Evolutionary conservation across 2,329 filamentous ascomycete species (phyloP), one percentile per base, ranked within the genome.

Genomic region (Colletotrichum chrysophilum): DNA sequence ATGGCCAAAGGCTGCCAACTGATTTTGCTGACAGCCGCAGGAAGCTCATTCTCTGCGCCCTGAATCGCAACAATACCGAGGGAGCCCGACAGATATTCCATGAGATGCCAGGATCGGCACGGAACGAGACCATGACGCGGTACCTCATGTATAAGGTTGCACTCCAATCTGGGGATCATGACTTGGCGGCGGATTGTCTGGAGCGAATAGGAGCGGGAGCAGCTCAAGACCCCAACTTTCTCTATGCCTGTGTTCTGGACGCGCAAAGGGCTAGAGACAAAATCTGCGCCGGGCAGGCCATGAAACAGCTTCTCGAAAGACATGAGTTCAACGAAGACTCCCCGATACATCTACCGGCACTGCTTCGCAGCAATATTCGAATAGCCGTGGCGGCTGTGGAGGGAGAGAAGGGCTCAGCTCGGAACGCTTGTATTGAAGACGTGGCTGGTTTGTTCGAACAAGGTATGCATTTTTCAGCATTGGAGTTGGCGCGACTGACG

Each of bases 161-260:
- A 1, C 83, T 97, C 3, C 87, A 90, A 62, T 87, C 85, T 21
- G 87, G 87, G 74, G 90, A 96, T 78, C 81, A 84, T 48, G 88
- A 91, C 1, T 81, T 89, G 81, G 93, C 93, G n/a, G 83, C 87
- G 24, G 88, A 92, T 61, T 95, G 93, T 80, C 88, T 98, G 4
- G 86, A 91, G 30, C 82, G 85, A 3, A 85, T 98, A 30, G 89
- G 88, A 71, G 87, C 87, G n/a, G 82, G 86, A 8, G 86, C 88
- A 0, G 82, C 86, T 1, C 88, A 89, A 26, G 89, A 93, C 38
- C 86, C 88, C 24, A 91, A 92, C 16, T 90, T 95, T 58, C 87
- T 98, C 1, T 95, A 96, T 78, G 94, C 95, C 2, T 98, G 96
- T 79, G 91, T 95, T 26, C 86, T 95, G 32, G 95, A 97, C 82